Base-by-base conservation (phyloP, 78 protist genomes). In the Dictyostelium purpureum region DNA sequence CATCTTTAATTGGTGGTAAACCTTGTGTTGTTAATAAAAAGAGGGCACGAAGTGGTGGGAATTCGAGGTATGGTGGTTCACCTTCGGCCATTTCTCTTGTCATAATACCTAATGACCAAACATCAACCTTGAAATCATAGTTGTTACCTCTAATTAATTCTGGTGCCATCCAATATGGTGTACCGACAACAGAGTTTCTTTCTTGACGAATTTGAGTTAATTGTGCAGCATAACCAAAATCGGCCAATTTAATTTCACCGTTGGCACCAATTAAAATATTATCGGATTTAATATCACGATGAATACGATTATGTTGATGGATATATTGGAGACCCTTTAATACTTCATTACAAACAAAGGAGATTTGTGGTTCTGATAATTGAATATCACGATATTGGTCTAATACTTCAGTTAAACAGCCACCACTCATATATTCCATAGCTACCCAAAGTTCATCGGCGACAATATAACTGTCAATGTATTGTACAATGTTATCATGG, bases 141-240 rank as follows among this genome's bases (percentile, higher is more conserved):
- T 88, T 87, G 1, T 92, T 75, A 6, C 98, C 93, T 38, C 91
- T 88, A 49, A 98, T 95, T 0, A 98, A 56, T 71, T 98, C 99
- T 1, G 98, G 98, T 1, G 97, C 96, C 97, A 97, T 97, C 98
- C 98, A 97, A 56, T 91, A 94, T 12, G 97, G 98, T n/a, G 98
- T 90, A 19, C 98, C 98, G 18, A 94, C 94, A 2, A 95, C 80
- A 4, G 97, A 94, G 28, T 57, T 59, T 77, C 96, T 54, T 28
- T 93, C 78, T 63, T 80, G 91, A 24, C 88, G 54, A 47, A 57
- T 43, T 45, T 75, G 89, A 11, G 93, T 87, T 47, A 89, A 75
- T 74, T 71, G 94, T 18, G 95, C 96, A 3, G 92, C 91, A 31
- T 91, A 94, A 51, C 98, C 98, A 78, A 97, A 97, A 89, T 97